A percentile compares a stretch with the other conserved stretches of the same genome.
phyloP scores from a whole-genome alignment of 2,329 filamentous ascomycete species.

The Fusarium oxysporum region DNA sequence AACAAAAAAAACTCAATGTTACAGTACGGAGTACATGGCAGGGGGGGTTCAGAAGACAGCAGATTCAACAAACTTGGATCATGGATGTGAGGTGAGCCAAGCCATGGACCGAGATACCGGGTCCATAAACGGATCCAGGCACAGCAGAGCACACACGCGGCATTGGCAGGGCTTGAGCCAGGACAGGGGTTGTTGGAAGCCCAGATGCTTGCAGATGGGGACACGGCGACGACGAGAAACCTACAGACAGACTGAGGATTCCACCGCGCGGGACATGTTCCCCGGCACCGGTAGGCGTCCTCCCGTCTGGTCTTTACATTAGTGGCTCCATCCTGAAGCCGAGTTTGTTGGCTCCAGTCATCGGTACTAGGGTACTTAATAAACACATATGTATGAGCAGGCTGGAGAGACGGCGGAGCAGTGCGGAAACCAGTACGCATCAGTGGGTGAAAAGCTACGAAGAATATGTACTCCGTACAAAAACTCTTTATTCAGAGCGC shows the following conservation, averaged over 20 bases:
- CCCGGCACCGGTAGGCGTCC: conserved; percentile 29
- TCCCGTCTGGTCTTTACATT: conserved; percentile 27
- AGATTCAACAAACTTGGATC: conserved; percentile 27
- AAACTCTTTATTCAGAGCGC: neutral
- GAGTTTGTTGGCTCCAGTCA: conserved; percentile 1
- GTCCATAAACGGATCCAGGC: conserved; percentile 34
- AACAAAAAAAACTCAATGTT: conserved; percentile 4
- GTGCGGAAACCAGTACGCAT: neutral
- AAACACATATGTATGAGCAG: neutral
- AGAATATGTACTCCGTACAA: neutral
- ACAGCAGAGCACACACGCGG: conserved; percentile 28
- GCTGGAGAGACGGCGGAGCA: neutral
- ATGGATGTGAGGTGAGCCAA: conserved; percentile 27
- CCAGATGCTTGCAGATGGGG: conserved; percentile 29
- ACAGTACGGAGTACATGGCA: neutral
- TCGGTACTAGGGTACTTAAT: neutral
- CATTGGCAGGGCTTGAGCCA: conserved; percentile 26
- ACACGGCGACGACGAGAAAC: conserved; percentile 19
- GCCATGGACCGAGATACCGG: conserved; percentile 28
- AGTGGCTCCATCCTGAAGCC: conserved; percentile 22
- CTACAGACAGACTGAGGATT: conserved; percentile 7
- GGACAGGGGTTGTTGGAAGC: conserved; percentile 13
- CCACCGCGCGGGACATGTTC: conserved; percentile 28
- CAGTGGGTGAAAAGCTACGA: neutral
- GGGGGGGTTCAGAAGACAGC: neutral